phyloP scores from a whole-genome alignment of 1,284 basidiomycete genomes.

The Sparassis latifolia region DNA sequence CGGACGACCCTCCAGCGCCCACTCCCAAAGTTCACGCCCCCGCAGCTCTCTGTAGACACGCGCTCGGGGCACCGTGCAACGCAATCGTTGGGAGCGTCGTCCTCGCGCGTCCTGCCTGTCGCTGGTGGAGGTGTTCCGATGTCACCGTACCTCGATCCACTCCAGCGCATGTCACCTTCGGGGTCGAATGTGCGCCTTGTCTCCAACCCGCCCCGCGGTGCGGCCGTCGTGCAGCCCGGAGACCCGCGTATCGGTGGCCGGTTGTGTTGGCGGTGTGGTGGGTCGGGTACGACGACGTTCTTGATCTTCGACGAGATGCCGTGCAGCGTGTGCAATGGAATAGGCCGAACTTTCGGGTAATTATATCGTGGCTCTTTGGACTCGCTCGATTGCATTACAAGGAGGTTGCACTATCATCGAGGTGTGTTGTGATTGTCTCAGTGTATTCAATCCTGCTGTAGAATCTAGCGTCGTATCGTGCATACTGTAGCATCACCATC shows the following conservation, averaged over 20 bases:
- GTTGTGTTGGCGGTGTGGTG: constrained; percentile 59
- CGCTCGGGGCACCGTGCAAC: constrained; percentile 8
- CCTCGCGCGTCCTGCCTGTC: constrained; percentile 15
- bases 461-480: too few relatives aligned
- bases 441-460: too few relatives aligned
- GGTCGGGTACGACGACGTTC: constrained; percentile 45
- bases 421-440: too few relatives aligned
- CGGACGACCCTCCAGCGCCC: constrained; percentile 32
- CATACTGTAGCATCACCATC: too few relatives aligned
- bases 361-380: not conserved
- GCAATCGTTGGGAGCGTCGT: constrained; percentile 13
- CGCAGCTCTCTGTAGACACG: constrained; percentile 10
- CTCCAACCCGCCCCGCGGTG: constrained; percentile 29
- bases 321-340: constrained; percentile 48
- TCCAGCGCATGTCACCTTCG: constrained; percentile 9
- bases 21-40: constrained; percentile 26
- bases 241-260: constrained; percentile 66
- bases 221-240: constrained; percentile 50
- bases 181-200: constrained; percentile 8
- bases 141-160: constrained; percentile 17
- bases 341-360: constrained; percentile 42
- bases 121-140: constrained; percentile 18
- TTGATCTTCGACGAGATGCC: constrained; percentile 49
- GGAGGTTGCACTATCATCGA: too few relatives aligned
- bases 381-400: too few relatives aligned